Base-by-base conservation (phyloP, 1,139 yeast genomes). In the Yamadazyma oceani region DNA sequence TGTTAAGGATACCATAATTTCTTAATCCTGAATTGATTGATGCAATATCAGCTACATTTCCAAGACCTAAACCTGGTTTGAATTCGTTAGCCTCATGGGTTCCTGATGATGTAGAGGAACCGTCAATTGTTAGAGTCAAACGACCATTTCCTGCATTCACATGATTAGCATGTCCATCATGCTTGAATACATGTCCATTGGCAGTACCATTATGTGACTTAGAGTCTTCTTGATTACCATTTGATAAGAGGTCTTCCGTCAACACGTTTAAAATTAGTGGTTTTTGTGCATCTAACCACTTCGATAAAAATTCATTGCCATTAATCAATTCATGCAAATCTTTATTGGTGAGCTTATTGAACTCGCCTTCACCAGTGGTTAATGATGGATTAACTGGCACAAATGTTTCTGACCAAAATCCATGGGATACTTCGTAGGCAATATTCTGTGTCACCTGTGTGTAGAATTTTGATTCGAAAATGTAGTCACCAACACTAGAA, bases 21-120 rank as follows among this genome's bases (percentile, higher is more conserved):
- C 42, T 42, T 24, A 53, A 51, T 17, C 69, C 75, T 2, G 73
- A 65, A 42, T 69, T 72, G 36, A 70, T 70, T 5, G 73, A 66
- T 5, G 62, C 56, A 17, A 70, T 69, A 43, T 70, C 76, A 29
- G 63, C 65, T 10, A 68, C 66, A 11, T 60, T 66, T 7, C 76
- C 76, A 32, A 70, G 53, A 1, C 76, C 76, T 17, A 64, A 49
- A 2, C 46, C 39, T 2, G 48, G 43, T 29, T 36, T 44, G 4
- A 24, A 29, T 16, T 35, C 50, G 22, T 36, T 30, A 17, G 22
- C 9, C 11, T 36, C 40, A 13, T 35, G n/a, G 15, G 4, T 4
- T 7, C n/a, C 22, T 12, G 34, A 25, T 6, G 31, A 24, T 2
- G 28, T 21, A 7, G 34, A 16, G 4, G 35, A 22, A 21, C 34